These are phyloP conservation scores for Phyllostachys edulis DNA, from an alignment of 176 grass and related monocot genomes.

Conservation along the genomic window DNA sequence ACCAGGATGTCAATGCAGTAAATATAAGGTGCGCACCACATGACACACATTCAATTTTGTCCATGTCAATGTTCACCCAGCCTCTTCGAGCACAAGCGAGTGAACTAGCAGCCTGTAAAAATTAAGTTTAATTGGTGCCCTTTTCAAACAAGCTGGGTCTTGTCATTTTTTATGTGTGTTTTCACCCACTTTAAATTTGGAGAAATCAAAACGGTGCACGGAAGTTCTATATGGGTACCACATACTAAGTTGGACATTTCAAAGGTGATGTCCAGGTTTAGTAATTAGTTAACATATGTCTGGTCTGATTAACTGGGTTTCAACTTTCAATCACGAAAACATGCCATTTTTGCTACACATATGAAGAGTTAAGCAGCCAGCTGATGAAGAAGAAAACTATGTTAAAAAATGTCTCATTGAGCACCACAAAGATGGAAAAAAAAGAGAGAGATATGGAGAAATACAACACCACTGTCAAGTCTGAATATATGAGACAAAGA, in stretches of 20 bases:
- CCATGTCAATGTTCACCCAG: conserved; percentile 78
- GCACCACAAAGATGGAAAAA: not conserved
- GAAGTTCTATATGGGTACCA: not conserved
- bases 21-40: conserved; percentile 86
- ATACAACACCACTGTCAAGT: not conserved
- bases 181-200: conserved; percentile 9
- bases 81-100: conserved; percentile 81
- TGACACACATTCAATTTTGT: conserved; percentile 89
- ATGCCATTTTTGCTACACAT: conserved; percentile 9
- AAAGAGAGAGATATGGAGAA: not conserved
- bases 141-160: not conserved
- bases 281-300: not conserved
- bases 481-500: not conserved
- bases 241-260: not conserved
- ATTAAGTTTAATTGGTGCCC: conserved; percentile 23
- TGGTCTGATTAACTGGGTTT: not conserved
- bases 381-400: not conserved
- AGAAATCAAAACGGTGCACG: not conserved
- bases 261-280: not conserved
- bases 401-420: not conserved
- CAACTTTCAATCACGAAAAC: not conserved
- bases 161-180: not conserved
- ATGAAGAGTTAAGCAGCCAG: not conserved
- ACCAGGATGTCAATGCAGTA: conserved; percentile 62
- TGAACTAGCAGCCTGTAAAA: conserved; percentile 75